Base-by-base conservation (phyloP, 192 early-diverging fungal genomes). In the Rhizophagus prolifer region DNA sequence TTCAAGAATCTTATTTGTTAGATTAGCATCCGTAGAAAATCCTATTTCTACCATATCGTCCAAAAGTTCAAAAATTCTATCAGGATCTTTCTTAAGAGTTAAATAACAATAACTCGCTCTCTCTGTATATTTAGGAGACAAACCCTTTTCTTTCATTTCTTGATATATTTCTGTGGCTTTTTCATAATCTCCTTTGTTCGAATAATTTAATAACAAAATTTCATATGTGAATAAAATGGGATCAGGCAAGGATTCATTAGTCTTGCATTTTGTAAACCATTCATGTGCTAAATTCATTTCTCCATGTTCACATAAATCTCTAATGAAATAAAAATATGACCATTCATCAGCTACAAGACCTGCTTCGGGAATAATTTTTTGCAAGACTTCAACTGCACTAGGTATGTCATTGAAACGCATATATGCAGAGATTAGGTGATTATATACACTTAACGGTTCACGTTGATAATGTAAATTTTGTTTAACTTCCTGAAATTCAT, bases 241-340 rank as follows among this genome's bases (percentile, higher is more conserved):
- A 38, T 65, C 46, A 28, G 74, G 74, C 30, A 62, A 34, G 2
- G 6, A 23, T n/a, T 34, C 16, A 23, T 50, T 14, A 50, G 13
- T 54, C 9, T 68, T 67, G 26, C 47, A 31, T 44, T 76, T 76
- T 23, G 36, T 9, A 58, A 67, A 58, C 36, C 47, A 76, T 58
- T 67, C 47, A 26, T 76, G 4, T 2, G 75, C 75, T 36, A 67
- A 4, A 12, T 62, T 28, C 2, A 46, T 25, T 1, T 76, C 4
- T n/a, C 64, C 64, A 10, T 12, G n/a, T 46, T 76, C 50, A 34
- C 46, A 65, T 36, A 76, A 23, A 36, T 76, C 36, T 31, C 38
- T 65, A 30, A 76, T 76, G 13, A 76, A 54, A 16, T 64, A 41
- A 47, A n/a, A 10, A 76, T 76, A 76, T 34, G 25, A 67, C 46